Evolutionary conservation across 2,329 filamentous ascomycete genomes (phyloP).

Genomic region (Clarireedia paspali): DNA sequence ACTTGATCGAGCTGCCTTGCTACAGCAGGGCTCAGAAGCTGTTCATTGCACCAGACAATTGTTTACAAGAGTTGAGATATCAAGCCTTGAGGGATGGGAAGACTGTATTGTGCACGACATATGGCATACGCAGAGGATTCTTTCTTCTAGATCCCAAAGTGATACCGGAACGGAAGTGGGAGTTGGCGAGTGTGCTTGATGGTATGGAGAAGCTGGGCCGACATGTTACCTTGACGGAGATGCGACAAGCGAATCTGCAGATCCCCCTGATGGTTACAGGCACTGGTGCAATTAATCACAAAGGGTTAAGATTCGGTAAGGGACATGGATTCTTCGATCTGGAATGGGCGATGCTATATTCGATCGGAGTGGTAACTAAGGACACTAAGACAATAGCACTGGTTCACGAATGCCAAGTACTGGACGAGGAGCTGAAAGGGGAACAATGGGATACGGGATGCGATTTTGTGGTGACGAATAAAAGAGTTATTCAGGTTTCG

Average conservation of each 20-base stretch:
- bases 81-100: constrained; percentile 35
- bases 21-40: constrained; percentile 29
- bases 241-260: constrained; percentile 27
- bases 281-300: constrained; percentile 32
- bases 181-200: constrained; percentile 34
- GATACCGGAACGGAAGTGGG: constrained; percentile 25
- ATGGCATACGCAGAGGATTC: constrained; percentile 35
- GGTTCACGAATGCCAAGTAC: constrained; percentile 36
- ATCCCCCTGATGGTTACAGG: constrained; percentile 33
- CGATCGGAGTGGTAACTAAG: constrained; percentile 26
- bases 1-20: constrained; percentile 27
- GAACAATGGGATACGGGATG: constrained; percentile 35
- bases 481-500: constrained; percentile 25
- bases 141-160: constrained; percentile 32
- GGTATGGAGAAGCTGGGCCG: constrained; percentile 37
- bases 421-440: constrained; percentile 30
- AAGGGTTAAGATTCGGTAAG: constrained; percentile 35
- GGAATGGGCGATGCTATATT: constrained; percentile 35
- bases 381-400: constrained; percentile 29
- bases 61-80: constrained; percentile 34
- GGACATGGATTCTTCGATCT: constrained; percentile 36
- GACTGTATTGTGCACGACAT: constrained; percentile 34
- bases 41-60: constrained; percentile 38
- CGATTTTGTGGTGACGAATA: constrained; percentile 34
- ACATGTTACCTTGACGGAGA: constrained; percentile 30